phyloP scores from a whole-genome alignment of 2,329 filamentous ascomycete species.

The Aspergillus tubingensis region DNA sequence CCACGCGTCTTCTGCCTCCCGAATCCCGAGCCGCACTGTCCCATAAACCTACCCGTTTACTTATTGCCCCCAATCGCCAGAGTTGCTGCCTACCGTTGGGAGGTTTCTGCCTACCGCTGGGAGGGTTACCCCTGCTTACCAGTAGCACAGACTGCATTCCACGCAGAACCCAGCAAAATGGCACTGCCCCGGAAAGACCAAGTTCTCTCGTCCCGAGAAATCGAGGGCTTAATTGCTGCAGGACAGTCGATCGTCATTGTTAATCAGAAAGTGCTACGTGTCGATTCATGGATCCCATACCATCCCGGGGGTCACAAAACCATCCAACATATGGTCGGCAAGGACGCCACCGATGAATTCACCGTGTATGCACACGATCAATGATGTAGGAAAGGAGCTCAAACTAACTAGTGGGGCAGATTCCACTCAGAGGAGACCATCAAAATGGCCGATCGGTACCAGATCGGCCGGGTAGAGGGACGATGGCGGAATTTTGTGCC shows the following conservation, averaged over 20 bases:
- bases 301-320: conserved; percentile 89
- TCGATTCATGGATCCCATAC: conserved; percentile 82
- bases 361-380: conserved; percentile 61
- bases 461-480: conserved; percentile 77
- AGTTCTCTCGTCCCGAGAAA: conserved; percentile 40
- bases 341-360: conserved; percentile 91
- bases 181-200: background rate
- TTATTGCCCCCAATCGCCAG: too few relatives aligned
- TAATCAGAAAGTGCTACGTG: conserved; percentile 76
- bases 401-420: conserved; percentile 47
- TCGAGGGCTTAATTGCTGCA: conserved; percentile 79
- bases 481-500: conserved; percentile 83
- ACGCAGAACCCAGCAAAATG: background rate
- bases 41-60: too few relatives aligned
- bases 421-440: conserved; percentile 80
- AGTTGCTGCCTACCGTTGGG: too few relatives aligned
- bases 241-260: conserved; percentile 77
- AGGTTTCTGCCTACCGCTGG: too few relatives aligned
- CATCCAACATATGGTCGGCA: conserved; percentile 86
- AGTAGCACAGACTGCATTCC: background rate
- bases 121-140: too few relatives aligned
- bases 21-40: background rate
- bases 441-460: conserved; percentile 72
- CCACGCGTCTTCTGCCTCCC: background rate
- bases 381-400: background rate